Conservation (phyloP, 805 yeast species). For the Komagataella phaffii region DNA sequence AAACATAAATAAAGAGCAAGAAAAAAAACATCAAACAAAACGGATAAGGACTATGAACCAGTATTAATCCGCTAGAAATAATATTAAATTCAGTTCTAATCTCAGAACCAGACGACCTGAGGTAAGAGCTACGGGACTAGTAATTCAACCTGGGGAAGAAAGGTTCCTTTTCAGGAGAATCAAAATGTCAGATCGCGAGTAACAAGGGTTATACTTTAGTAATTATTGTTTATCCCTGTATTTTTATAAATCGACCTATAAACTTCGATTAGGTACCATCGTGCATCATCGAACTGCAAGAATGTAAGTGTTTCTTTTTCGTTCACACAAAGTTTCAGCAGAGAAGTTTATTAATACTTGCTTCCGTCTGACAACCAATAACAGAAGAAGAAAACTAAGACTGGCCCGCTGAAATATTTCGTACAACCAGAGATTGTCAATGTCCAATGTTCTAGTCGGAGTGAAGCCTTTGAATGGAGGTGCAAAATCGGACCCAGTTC, state of each 20-base stretch:
- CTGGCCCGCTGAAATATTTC: neutral
- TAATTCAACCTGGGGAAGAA: neutral
- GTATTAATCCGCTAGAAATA: too few species aligned
- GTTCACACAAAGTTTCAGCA: neutral
- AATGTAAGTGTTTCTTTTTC: neutral
- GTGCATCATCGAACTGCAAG: neutral
- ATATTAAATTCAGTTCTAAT: neutral
- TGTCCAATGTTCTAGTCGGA: neutral
- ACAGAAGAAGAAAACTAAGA: neutral
- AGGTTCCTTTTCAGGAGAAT: neutral
- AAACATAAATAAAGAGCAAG: conserved; percentile 29
- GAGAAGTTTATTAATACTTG: neutral
- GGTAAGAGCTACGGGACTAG: neutral
- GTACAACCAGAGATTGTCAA: neutral
- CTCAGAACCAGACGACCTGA: neutral
- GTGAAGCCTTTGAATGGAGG: neutral
- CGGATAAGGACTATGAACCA: neutral
- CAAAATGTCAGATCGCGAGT: neutral
- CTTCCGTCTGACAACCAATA: neutral
- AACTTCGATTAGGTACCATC: neutral
- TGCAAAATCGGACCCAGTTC: neutral
- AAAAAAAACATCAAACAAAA: conserved; percentile 5
- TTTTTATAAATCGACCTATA: neutral
- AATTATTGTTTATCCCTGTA: too few species aligned
- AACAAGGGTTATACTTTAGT: too few species aligned